phyloP scores from a whole-genome alignment of 2,329 filamentous ascomycete species.

The Scedosporium minutisporum region DNA sequence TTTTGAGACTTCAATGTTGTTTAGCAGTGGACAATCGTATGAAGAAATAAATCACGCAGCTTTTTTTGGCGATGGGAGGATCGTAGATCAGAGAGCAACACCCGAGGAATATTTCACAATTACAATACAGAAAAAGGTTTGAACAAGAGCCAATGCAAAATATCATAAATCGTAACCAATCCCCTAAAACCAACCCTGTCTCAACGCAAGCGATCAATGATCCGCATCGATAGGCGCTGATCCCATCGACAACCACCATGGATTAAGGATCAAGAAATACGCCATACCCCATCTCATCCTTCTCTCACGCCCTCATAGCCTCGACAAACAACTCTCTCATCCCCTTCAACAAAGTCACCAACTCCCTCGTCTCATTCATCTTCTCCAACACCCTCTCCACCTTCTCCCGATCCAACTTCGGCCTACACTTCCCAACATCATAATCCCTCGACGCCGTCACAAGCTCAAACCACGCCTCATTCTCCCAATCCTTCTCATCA shows the following conservation, averaged over 20 bases:
- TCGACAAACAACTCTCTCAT: constrained; percentile 74
- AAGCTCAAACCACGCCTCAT: constrained; percentile 89
- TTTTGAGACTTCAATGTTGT: too few species aligned
- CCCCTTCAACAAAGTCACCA: constrained; percentile 65
- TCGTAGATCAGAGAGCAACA: too few species aligned
- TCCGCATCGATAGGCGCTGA: too few species aligned
- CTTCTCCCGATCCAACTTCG: constrained; percentile 70
- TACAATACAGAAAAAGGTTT: neutral
- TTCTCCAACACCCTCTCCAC: constrained; percentile 67
- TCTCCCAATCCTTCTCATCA: constrained; percentile 77
- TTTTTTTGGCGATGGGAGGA: too few species aligned
- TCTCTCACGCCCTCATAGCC: constrained; percentile 42
- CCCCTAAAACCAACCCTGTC: neutral
- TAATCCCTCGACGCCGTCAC: constrained; percentile 75
- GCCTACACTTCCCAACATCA: constrained; percentile 69
- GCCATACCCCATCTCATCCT: neutral
- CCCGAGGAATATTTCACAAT: too few species aligned
- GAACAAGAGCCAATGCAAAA: neutral
- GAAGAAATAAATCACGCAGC: too few species aligned
- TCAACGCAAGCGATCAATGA: neutral
- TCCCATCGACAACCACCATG: too few species aligned
- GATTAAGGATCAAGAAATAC: too few species aligned
- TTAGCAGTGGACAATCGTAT: too few species aligned
- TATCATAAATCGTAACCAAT: neutral
- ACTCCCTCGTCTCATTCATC: constrained; percentile 71